Base-by-base conservation (phyloP, 305 asterid species). In the Fraxinus floribunda region DNA sequence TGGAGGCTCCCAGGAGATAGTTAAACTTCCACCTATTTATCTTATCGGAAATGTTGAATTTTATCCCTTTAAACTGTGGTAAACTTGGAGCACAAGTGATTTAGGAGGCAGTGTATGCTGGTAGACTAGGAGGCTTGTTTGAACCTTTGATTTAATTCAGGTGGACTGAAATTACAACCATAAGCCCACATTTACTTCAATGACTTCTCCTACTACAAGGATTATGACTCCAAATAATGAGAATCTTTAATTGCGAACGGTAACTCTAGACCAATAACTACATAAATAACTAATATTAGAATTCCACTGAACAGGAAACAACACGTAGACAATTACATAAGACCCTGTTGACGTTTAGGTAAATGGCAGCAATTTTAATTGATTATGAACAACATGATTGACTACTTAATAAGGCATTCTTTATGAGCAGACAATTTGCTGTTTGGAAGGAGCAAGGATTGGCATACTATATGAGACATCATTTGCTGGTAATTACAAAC, bases 381-480 rank as follows among this genome's bases (percentile, higher is more conserved):
- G 41, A 70, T 15, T 70, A 5, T 70, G 41, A 32, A 29, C 38
- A 29, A 29, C 38, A 24, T 83, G 70, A 81, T 83, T 52, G 79
- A 15, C 75, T 78, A 70, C 77, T 88, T 70, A 52, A n/a, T 52
- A 73, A 68, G 4, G 55, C 78, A 75, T 79, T 83, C 81, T 22
- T 70, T 78, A 83, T 86, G 82, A 84, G 84, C 97, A 97, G 99
- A 87, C 88, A 79, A 92, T 97, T 78, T 97, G 96, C 87, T 97
- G 98, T 84, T 89, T 97, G 91, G 95, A 91, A 81, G 98, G 98
- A 85, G 93, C 96, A 78, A 92, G 99, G 87, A 97, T 97, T 84
- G 99, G 97, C 84, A 90, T 96, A 86, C 97, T 88, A 75, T 96
- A 94, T 78, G 97, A 93, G 87, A 92, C 98, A 68, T 88, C 97